Evolutionary conservation across 345 rosid genomes (phyloP).

Genomic region (Eucalyptus regnans): DNA sequence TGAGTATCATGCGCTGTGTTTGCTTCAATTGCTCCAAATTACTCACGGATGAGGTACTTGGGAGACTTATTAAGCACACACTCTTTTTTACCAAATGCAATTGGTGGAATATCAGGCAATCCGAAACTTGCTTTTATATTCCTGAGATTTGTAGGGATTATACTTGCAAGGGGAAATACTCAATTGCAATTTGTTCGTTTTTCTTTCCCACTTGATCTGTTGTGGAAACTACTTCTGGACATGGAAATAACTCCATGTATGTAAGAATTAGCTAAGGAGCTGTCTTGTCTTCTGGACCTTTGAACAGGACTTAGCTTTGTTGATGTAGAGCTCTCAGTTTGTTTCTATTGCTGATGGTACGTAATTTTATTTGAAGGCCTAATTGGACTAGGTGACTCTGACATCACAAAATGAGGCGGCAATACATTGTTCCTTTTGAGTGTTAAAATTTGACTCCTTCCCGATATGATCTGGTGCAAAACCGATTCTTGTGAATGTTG

Average conservation of each 20-base stretch:
- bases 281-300: background rate
- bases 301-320: background rate
- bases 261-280: background rate
- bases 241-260: background rate
- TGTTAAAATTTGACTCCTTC: background rate
- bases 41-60: conserved; percentile 78
- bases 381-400: background rate
- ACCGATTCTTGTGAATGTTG: background rate
- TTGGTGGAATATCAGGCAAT: background rate
- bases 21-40: conserved; percentile 96
- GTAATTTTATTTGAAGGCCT: background rate
- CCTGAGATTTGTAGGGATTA: background rate
- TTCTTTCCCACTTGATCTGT: background rate
- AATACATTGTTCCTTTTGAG: background rate
- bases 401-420: background rate
- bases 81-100: background rate
- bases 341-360: background rate
- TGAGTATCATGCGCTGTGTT: conserved; percentile 81
- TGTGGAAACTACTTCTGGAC: background rate
- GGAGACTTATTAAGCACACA: background rate
- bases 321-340: background rate
- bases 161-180: background rate
- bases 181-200: background rate
- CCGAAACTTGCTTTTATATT: background rate
- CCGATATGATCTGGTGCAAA: background rate